Evolutionary conservation across 768 basidiomycete genomes (phyloP), one percentile per base, ranked within the genome.

Genomic region (Suillus plorans): DNA sequence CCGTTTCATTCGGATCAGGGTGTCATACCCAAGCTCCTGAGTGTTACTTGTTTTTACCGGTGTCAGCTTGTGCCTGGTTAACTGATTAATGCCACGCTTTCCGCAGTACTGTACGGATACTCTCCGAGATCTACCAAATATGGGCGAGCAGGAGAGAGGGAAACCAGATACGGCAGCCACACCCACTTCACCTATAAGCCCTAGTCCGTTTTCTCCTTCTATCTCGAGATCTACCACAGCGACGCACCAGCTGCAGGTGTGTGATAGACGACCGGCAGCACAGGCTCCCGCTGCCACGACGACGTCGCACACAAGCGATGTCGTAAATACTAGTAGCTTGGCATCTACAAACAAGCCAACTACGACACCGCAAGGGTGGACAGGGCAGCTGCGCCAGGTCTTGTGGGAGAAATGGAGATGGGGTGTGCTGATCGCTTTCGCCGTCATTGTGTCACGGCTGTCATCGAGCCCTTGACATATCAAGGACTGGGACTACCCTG

Each of bases 351-450:
- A 74, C 41, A 77, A 77, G 62, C 71, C 74, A 7, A 65, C 69
- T 31, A 73, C 74, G 2, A 63, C 36, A n/a, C 76, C 76, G 10
- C 79, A 78, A 47, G 89, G 85, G 1, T 88, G 87, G 84, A 78
- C 83, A n/a, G 77, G 83, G 4, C 81, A 83, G 3, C 87, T 87
- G 85, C 83, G 88, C 58, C 82, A 85, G 65, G 75, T 92, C 39
- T 72, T 94, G 12, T 90, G 86, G 85, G 90, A 94, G 73, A 92
- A 92, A 72, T 94, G 92, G 92, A 81, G 90, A 66, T 90, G 91
- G 86, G 92, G 91, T 25, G 82, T 89, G 18, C 73, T 94, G 66
- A 89, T 94, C 63, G 89, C 87, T 7, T 75, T 94, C 55, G 92
- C 92, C 0, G 87, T 94, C 25, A 76, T 94, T 60, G 86, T 94